Base-by-base conservation (phyloP, 495 filamentous ascomycete genomes). In the Neurospora sp. region DNA sequence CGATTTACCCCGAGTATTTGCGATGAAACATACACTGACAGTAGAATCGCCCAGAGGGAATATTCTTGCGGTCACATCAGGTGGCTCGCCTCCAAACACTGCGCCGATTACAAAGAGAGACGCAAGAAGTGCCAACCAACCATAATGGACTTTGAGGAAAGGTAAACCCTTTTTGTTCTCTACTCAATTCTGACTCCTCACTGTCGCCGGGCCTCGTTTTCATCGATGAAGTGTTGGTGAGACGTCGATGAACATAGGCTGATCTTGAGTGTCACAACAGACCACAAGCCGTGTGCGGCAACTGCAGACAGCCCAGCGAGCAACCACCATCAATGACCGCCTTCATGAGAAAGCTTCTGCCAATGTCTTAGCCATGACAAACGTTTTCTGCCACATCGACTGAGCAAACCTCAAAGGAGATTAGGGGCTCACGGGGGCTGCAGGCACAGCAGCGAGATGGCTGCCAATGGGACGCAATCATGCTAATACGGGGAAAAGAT, bases 21-120 rank as follows among this genome's bases (percentile, higher is more conserved):
- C 27, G 12, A 66, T 18, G 27, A 35, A 35, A 3, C 27, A 18
- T 66, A 31, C 14, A 18, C 31, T 66, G 18, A 42, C 12, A 11
- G 18, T 14, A 2, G 1, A 11, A 35, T 40, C 14, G 14, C 31
- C 11, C 40, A 76, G 73, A 39, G 73, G 3, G 75, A 76, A 39
- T 75, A 69, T 59, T 40, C 69, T 4, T 76, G 75, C 69, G 75
- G 73, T 37, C 75, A 75, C 40, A 69, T 72, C 16, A 41, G 18
- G 18, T 76, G 75, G 75, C 46, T 76, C 20, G 71, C 75, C 5
- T 75, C 73, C 0, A 71, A 75, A 16, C 75, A 76, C 12, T 76
- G 75, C 42, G 27, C 41, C 41, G 41, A 59, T 39, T 76, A 72
- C 39, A 71, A 69, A 35, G 71, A 20, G 7, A 41, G 40, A 8